A percentile compares a stretch with the other conserved stretches of the same genome.
Evolutionary conservation across 192 early-diverging fungal species (phyloP).

Genomic region (Linderina pennispora): DNA sequence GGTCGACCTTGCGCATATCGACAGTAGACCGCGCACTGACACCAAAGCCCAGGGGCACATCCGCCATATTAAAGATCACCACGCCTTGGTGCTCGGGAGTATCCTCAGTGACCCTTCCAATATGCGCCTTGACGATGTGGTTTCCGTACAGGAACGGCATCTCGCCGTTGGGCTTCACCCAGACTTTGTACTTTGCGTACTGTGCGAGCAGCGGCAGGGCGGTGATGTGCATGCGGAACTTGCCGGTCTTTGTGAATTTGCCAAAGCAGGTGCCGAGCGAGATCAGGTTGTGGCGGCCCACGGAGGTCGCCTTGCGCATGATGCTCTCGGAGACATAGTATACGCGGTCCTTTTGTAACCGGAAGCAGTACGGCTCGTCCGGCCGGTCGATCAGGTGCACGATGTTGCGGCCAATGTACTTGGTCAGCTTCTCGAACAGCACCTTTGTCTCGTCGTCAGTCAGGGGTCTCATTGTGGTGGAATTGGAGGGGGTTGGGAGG

Average conservation of each 20-base stretch:
- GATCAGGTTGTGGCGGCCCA: constrained; percentile 81
- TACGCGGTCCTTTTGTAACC: constrained; percentile 90
- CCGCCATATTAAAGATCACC: constrained; percentile 88
- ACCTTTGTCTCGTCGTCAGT: constrained; percentile 97
- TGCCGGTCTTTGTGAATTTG: constrained; percentile 96
- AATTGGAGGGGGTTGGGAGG: neutral
- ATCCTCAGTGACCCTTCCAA: constrained; percentile 96
- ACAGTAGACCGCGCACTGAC: constrained; percentile 91
- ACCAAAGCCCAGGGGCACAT: constrained; percentile 94
- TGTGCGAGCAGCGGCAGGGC: constrained; percentile 87
- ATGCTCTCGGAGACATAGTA: constrained; percentile 94
- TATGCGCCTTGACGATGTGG: constrained; percentile 94
- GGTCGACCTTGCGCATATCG: constrained; percentile 88
- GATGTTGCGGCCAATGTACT: constrained; percentile 98
- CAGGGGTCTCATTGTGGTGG: constrained; percentile 78
- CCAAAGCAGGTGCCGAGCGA: constrained; percentile 97
- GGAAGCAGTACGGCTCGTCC: constrained; percentile 96
- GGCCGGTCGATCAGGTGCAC: constrained; percentile 88
- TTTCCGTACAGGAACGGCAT: constrained; percentile 99
- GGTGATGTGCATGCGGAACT: constrained; percentile 94
- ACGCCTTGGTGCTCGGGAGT: constrained; percentile 98
- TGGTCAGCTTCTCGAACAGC: constrained; percentile 95
- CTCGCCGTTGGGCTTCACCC: constrained; percentile 99
- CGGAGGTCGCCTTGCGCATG: constrained; percentile 79
- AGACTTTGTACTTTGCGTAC: constrained; percentile 97